A percentile compares a stretch with the other conserved stretches of the same genome.
Evolutionary conservation across 768 basidiomycete species (phyloP).

Genomic region (Glaciozyma martinii): DNA sequence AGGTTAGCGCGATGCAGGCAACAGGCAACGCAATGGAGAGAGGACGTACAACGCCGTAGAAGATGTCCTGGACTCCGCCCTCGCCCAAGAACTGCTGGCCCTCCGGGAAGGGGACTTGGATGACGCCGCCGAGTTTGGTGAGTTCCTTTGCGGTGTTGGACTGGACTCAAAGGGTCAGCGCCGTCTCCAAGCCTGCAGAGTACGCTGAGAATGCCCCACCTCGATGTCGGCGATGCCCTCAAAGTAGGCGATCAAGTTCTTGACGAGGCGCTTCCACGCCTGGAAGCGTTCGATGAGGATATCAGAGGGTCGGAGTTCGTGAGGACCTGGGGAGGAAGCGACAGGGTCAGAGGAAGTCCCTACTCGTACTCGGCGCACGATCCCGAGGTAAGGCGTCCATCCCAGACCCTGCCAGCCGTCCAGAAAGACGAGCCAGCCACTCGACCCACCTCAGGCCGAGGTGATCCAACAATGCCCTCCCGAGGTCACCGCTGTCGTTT

Average conservation of each 20-base stretch:
- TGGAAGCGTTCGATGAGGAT: slow-evolving; percentile 74
- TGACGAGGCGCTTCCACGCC: slow-evolving; percentile 34
- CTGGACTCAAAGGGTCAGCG: neutral
- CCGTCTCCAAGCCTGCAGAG: neutral
- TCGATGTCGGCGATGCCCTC: slow-evolving; percentile 71
- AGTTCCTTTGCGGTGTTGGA: slow-evolving; percentile 88
- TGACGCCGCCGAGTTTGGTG: slow-evolving; percentile 84
- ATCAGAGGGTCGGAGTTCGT: slow-evolving; percentile 69
- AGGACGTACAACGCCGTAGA: slow-evolving; percentile 55
- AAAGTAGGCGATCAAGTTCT: slow-evolving; percentile 35
- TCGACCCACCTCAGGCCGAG: too few species aligned
- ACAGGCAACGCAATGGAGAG: too few species aligned
- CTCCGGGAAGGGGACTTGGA: slow-evolving; percentile 90
- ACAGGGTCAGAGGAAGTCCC: neutral
- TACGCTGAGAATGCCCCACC: slow-evolving; percentile 18
- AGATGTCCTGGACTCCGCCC: slow-evolving; percentile 78
- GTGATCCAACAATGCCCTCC: neutral
- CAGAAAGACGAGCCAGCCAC: too few species aligned
- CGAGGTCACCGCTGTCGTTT: too few species aligned
- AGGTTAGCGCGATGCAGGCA: too few species aligned
- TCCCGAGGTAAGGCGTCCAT: neutral
- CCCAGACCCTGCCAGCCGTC: neutral
- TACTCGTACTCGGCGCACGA: neutral
- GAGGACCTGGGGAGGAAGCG: slow-evolving; percentile 1
- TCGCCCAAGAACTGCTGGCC: slow-evolving; percentile 83